Base-by-base conservation (phyloP, 1,139 yeast genomes). In the Saccharomyces hybrid region DNA sequence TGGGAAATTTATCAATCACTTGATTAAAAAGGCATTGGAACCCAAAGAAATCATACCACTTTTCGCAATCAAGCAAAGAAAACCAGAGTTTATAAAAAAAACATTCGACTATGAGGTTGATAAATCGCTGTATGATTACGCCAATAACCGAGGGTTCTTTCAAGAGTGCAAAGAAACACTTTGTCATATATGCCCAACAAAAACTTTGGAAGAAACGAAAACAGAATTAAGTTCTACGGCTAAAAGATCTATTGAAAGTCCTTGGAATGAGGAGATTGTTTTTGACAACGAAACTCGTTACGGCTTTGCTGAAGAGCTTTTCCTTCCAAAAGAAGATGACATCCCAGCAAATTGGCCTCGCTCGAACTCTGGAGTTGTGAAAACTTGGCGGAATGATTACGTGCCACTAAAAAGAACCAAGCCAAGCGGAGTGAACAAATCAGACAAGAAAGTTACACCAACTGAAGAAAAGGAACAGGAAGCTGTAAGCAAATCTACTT, bases 241-340 rank as follows among this genome's bases (percentile, higher is more conserved):
- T 8, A 57, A 70, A 5, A 76, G 96, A 55, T 70, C 78, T 34
- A 88, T 87, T 67, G 99, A 93, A 71, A 76, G 91, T 47, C 96
- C 98, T 13, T 85, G 88, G 64, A 88, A 86, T 1, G 77, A 77
- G 55, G 75, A 74, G 46, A 64, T 78, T 20, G 78, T 78, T 48
- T 77, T 82, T 58, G 78, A 76, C 9, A 71, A 79, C 7, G 62
- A 72, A 51, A 95, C 88, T 57, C 74, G 97, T 58, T 85, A 76
- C 63, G 76, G 76, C 52, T 71, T 88, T 56, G 88, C 88, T 0
- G 96, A 93, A 65, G 76, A 88, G 9, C 67, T 93, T 54, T 89
- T 93, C 68, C 81, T 78, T 52, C 90, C 93, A 1, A 69, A 56
- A 5, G 48, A 58, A 52, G 59, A 73, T 51, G 71, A 73, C 57